These are phyloP conservation scores for Calonectria naviculata DNA, from an alignment of 2,329 filamentous ascomycete species.

Conservation along the genomic window DNA sequence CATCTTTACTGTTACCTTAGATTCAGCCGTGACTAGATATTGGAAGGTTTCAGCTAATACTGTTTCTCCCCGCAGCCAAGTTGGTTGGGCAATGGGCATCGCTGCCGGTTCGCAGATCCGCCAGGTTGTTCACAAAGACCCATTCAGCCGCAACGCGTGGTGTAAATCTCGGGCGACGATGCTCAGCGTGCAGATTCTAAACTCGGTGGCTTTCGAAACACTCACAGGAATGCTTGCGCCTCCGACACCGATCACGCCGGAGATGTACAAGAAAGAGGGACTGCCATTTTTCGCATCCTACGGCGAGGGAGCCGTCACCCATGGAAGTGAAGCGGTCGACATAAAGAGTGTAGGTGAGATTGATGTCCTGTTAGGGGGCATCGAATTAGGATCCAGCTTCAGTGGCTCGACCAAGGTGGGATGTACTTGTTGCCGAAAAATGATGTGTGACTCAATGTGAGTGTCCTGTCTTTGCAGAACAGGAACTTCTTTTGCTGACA, in stretches of 20 bases:
- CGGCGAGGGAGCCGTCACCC: background rate
- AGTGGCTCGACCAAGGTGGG: constrained; percentile 8
- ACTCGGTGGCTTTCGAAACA: constrained; percentile 16
- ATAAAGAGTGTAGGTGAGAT: constrained; percentile 17
- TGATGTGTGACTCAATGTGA: constrained; percentile 22
- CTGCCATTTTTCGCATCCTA: constrained; percentile 15
- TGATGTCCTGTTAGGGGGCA: background rate
- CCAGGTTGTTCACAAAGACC: constrained; percentile 9
- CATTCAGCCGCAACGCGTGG: background rate
- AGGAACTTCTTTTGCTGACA: background rate
- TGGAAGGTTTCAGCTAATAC: too few species aligned
- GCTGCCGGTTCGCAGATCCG: constrained; percentile 14
- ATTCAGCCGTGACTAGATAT: too few species aligned
- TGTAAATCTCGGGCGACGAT: constrained; percentile 5
- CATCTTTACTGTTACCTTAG: background rate
- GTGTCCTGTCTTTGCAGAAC: background rate
- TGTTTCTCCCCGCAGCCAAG: background rate
- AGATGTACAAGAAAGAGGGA: constrained; percentile 13
- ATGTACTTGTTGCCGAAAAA: constrained; percentile 8
- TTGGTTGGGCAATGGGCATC: constrained; percentile 24
- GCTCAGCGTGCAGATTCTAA: constrained; percentile 20
- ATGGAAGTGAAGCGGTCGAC: background rate
- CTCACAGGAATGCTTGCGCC: constrained; percentile 21
- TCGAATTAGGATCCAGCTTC: background rate
- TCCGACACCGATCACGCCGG: constrained; percentile 9